Base-by-base conservation (phyloP, 257 asterid genomes). In the Nicotiana benthamiana region DNA sequence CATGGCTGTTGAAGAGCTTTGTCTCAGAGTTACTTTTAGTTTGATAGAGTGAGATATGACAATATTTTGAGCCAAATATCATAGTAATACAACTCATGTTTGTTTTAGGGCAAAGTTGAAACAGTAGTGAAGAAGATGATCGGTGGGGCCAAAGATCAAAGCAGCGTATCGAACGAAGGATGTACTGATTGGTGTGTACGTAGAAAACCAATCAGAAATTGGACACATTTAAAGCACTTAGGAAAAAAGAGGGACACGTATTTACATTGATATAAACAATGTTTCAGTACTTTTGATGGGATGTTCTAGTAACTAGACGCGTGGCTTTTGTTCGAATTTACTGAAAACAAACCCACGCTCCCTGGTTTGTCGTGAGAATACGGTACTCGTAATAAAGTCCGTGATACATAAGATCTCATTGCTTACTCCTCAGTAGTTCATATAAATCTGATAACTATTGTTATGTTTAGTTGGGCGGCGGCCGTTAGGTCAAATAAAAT, bases 231-330 rank as follows among this genome's bases (percentile, higher is more conserved):
- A 85, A 3, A 20, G 84, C 91, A 82, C 85, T 81, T 34, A 8
- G 46, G 63, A 0, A 40, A 79, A 81, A 67, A 75, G 22, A 52
- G 48, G 85, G 90, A 87, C 88, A 83, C 85, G 85, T 78, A 78
- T 72, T 27, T 59, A 34, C 67, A 72, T 85, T 75, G 85, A 80
- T 79, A 75, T 54, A 59, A 75, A 66, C 75, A 81, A 28, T 64
- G 86, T 83, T 88, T 89, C 82, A 43, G 81, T 83, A 65, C 86
- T 84, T 85, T 84, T 81, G 66, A 84, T 80, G 70, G 77, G 74
- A 79, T 59, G 76, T 81, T 80, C 81, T 18, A 52, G 79, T 9
- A 79, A 82, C 40, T 32, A 30, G 91, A 91, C 93, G 92, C 95
- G 93, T 91, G 92, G 85, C 85, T 6, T 1, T 9, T 43, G 77